Evolutionary conservation across 805 yeast genomes (phyloP), one percentile per base, ranked within the genome.

Genomic region (Wickerhamomyces bisporus): DNA sequence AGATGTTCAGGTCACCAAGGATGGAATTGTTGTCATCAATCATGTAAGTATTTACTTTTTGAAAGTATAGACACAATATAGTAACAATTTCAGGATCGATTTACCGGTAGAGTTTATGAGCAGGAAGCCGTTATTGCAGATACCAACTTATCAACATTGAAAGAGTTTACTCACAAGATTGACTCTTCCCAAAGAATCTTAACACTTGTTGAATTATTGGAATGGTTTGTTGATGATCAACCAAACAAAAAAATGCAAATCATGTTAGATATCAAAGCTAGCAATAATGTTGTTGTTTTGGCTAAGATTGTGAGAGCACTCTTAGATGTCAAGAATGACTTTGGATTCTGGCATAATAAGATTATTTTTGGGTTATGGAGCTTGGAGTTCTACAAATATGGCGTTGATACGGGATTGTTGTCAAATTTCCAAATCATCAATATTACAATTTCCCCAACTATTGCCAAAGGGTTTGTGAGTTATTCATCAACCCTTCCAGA

Each of bases 291-390:
- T 23, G 48, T 62, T 13, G 66, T 75, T 3, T 48, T 75, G 19
- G 50, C 63, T 15, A 66, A 66, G 46, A 56, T 71, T 4, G 54
- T 63, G 20, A 51, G 64, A 12, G 58, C 50, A 4, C 52, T 75
- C 47, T 38, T 58, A 25, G 47, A 53, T 7, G 64, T 65, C 8
- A 56, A 62, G 30, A 59, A 65, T 12, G 75, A 74, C 38, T 15
- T 62, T 7, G 30, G 34, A 7, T 72, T 52, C 42, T 75, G 81
- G 79, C 60, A 66, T 36, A 45, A 56, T 14, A 59, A 64, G 16
- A 56, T 73, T 20, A 66, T 72, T 4, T 66, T 76, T 47, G 82
- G 82, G 0, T 52, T 77, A 6, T 77, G 82, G 82, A 52, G 62
- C 25, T 43, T 67, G 23, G 70, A 68, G 39, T 74, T 75, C 47